These are phyloP conservation scores for Penicillium sp. DNA, from an alignment of 2,329 filamentous ascomycete species.

Conservation along the genomic window DNA sequence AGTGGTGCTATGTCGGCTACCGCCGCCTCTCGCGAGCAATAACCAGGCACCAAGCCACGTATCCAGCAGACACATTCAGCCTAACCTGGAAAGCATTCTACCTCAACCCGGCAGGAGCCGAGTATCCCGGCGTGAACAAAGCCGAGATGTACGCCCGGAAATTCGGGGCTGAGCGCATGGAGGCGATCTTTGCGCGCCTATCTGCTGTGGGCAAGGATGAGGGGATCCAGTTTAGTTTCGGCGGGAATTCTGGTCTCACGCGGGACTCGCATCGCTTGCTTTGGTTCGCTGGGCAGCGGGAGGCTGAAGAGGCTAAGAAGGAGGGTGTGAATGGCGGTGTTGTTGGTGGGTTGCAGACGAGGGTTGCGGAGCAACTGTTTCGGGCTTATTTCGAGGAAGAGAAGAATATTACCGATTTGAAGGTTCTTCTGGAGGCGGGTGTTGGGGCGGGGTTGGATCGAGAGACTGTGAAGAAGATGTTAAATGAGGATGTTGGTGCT, in stretches of 20 bases:
- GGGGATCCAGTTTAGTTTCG: slow-evolving; percentile 65
- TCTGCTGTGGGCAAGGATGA: slow-evolving; percentile 51
- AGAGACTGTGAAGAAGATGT: slow-evolving; percentile 47
- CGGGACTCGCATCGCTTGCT: slow-evolving; percentile 70
- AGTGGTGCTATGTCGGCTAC: slow-evolving; percentile 69
- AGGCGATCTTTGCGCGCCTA: slow-evolving; percentile 52
- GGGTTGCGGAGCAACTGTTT: slow-evolving; percentile 57
- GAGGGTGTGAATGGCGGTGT: slow-evolving; percentile 18
- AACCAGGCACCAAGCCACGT: slow-evolving; percentile 51
- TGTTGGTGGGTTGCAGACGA: slow-evolving; percentile 47
- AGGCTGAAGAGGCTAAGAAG: slow-evolving; percentile 10
- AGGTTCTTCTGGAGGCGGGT: slow-evolving; percentile 46
- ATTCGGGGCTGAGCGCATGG: slow-evolving; percentile 54
- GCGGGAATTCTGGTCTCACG: slow-evolving; percentile 65
- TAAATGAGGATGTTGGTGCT: slow-evolving; percentile 48
- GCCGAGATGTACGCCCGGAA: slow-evolving; percentile 52
- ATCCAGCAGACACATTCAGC: slow-evolving; percentile 62
- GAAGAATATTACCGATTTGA: slow-evolving; percentile 53
- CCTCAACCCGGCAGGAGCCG: slow-evolving; percentile 58
- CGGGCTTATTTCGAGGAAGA: slow-evolving; percentile 57
- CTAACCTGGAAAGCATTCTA: slow-evolving; percentile 73
- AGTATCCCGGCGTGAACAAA: slow-evolving; percentile 44
- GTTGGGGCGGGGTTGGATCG: slow-evolving; percentile 48
- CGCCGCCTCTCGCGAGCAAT: slow-evolving; percentile 67
- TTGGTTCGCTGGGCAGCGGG: slow-evolving; percentile 55